Percentiles rank a stretch among this genome's conserved stretches.
Evolutionary conservation across 1,284 basidiomycete genomes (phyloP).

Genomic region (Exsudoporus floridanus): DNA sequence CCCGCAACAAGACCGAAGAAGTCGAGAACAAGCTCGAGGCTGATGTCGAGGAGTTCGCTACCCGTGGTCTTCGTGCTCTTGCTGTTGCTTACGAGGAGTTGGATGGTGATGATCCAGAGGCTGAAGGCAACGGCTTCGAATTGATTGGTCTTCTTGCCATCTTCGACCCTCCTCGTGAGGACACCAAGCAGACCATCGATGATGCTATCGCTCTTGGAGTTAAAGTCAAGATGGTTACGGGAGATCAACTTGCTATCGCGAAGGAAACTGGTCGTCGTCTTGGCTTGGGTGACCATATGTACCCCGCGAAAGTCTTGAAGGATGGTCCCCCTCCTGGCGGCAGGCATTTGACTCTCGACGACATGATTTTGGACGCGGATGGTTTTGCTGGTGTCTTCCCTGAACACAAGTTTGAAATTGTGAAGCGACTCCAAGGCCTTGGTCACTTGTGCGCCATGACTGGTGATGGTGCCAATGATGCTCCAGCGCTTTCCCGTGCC

Average conservation of each 20-base stretch:
- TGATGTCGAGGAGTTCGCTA: constrained; percentile 94
- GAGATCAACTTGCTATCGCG: constrained; percentile 98
- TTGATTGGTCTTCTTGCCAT: constrained; percentile 96
- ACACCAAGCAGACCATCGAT: constrained; percentile 99
- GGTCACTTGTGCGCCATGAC: constrained; percentile 79
- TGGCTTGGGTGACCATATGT: constrained; percentile 89
- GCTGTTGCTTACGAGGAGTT: constrained; percentile 96
- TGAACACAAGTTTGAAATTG: constrained; percentile 81
- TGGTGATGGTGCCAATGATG: constrained; percentile 87
- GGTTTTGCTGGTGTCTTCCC: constrained; percentile 88
- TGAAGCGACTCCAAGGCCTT: constrained; percentile 84
- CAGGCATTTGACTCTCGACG: constrained; percentile 71
- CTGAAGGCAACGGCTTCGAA: constrained; percentile 93
- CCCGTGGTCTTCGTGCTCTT: constrained; percentile 95
- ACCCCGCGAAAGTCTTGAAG: constrained; percentile 81
- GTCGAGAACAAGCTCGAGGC: constrained; percentile 89
- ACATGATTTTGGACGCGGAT: constrained; percentile 79
- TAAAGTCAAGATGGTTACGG: constrained; percentile 99
- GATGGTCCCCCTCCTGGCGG: constrained; percentile 69
- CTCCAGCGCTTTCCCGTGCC: constrained; percentile 79
- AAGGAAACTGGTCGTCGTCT: constrained; percentile 99
- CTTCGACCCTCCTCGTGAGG: constrained; percentile 96
- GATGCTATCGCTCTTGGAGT: constrained; percentile 95
- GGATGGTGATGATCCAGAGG: constrained; percentile 77
- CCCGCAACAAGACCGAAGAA: constrained; percentile 93